Conservation (phyloP, 78 protist genomes). For the Ministeria vibrans region DNA sequence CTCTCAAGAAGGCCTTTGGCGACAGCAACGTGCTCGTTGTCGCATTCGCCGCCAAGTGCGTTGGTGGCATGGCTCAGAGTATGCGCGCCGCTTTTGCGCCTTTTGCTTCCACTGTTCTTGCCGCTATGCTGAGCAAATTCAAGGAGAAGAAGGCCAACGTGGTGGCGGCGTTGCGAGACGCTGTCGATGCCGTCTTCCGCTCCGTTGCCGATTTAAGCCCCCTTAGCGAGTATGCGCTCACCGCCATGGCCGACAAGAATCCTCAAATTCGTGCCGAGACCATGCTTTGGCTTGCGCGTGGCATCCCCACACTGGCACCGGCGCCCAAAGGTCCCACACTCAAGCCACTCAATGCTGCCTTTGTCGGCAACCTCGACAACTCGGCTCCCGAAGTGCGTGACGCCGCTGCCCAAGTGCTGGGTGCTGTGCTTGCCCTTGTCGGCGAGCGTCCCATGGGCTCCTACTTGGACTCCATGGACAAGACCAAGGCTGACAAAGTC, state of each 20-base stretch:
- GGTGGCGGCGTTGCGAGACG: background rate
- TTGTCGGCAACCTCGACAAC: background rate
- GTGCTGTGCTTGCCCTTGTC: no score
- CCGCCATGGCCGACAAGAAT: background rate
- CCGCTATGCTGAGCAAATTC: background rate
- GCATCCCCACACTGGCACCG: no score
- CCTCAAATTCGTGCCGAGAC: background rate
- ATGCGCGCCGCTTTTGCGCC: background rate
- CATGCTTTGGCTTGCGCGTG: background rate
- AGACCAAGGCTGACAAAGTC: background rate
- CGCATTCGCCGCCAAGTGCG: background rate
- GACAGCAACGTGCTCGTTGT: slow-evolving; percentile 11
- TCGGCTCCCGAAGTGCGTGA: background rate
- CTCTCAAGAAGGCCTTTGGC: background rate
- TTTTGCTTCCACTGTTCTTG: background rate
- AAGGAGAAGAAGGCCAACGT: slow-evolving; percentile 21
- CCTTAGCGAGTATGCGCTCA: background rate
- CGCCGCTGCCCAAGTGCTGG: background rate
- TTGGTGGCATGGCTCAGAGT: background rate
- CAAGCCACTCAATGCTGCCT: background rate
- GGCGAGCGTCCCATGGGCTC: background rate
- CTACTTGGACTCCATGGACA: background rate
- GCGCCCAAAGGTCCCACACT: background rate
- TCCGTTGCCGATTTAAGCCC: background rate
- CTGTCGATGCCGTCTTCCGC: background rate